A percentile compares a stretch with the other conserved stretches of the same genome.
Evolutionary conservation across 2,329 filamentous ascomycete species (phyloP).

Genomic region (Xylaria polymorpha): DNA sequence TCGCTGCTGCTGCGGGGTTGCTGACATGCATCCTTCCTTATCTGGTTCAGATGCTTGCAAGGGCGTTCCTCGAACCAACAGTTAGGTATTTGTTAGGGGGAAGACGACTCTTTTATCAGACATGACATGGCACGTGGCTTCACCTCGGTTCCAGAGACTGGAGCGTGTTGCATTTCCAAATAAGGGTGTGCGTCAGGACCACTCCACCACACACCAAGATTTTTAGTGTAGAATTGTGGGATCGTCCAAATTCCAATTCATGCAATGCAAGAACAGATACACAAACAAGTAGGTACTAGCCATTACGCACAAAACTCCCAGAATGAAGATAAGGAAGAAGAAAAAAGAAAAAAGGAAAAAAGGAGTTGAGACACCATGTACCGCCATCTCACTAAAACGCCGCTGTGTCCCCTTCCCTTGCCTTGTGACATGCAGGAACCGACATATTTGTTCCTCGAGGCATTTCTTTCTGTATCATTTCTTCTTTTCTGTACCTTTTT

Average conservation of each 20-base stretch:
- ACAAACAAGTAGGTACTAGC: constrained; percentile 31
- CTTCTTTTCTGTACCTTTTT: neutral
- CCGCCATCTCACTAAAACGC: constrained; percentile 26
- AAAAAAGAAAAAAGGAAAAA: constrained; percentile 32
- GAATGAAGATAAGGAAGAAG: constrained; percentile 1
- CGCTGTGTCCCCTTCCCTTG: constrained; percentile 8
- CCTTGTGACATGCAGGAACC: neutral
- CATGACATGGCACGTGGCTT: neutral
- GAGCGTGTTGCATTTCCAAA: neutral
- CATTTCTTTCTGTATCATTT: neutral
- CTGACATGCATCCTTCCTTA: constrained; percentile 19
- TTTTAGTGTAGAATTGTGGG: neutral
- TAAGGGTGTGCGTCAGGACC: neutral
- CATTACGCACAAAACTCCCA: constrained; percentile 16
- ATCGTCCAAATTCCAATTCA: neutral
- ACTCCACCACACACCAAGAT: neutral
- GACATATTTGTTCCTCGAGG: neutral
- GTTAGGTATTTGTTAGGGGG: neutral
- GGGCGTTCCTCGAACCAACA: neutral
- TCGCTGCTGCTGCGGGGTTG: constrained; percentile 23
- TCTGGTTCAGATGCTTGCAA: neutral
- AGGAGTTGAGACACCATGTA: constrained; percentile 39
- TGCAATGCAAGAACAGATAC: constrained; percentile 27
- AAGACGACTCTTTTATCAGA: neutral
- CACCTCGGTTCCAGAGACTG: neutral